Conservation (phyloP, 2,329 filamentous ascomycete species). For the Calcarisporium arbuscula region DNA sequence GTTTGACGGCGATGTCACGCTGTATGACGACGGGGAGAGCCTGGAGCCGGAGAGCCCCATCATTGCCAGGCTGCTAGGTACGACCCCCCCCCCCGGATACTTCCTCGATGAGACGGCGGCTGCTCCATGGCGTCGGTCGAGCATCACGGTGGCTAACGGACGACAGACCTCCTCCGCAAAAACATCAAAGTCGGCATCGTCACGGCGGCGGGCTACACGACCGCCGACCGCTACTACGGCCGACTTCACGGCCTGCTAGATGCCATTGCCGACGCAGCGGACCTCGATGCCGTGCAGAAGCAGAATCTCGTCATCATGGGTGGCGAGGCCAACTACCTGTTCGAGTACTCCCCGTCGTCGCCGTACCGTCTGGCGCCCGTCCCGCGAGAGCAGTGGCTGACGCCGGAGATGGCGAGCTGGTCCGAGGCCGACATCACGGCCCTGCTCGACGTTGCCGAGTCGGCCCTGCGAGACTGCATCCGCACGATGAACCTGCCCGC, state of each 20-base stretch:
- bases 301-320: slow-evolving; percentile 86
- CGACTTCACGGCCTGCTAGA: slow-evolving; percentile 83
- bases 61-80: slow-evolving; percentile 56
- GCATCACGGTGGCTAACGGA: slow-evolving; percentile 3
- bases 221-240: slow-evolving; percentile 77
- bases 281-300: slow-evolving; percentile 60
- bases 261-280: slow-evolving; percentile 56
- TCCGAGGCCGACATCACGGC: slow-evolving; percentile 67
- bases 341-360: slow-evolving; percentile 63
- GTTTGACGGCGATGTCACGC: slow-evolving; percentile 94
- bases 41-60: slow-evolving; percentile 71
- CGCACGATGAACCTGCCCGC: slow-evolving; percentile 74
- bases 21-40: slow-evolving; percentile 85
- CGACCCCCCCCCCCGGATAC: slow-evolving; percentile 10
- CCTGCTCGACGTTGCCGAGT: slow-evolving; percentile 85
- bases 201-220: slow-evolving; percentile 91
- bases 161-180: slow-evolving; percentile 60
- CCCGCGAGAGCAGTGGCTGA: slow-evolving; percentile 61
- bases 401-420: slow-evolving; percentile 73
- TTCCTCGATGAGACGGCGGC: too few relatives aligned
- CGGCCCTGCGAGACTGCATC: slow-evolving; percentile 75
- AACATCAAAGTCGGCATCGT: slow-evolving; percentile 89
- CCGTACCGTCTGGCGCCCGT: slow-evolving; percentile 65
- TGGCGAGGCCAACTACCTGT: slow-evolving; percentile 93
- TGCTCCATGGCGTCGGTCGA: background rate